Evolutionary conservation across 805 yeast genomes (phyloP).

Genomic region (Saccharomycopsis capsularis): DNA sequence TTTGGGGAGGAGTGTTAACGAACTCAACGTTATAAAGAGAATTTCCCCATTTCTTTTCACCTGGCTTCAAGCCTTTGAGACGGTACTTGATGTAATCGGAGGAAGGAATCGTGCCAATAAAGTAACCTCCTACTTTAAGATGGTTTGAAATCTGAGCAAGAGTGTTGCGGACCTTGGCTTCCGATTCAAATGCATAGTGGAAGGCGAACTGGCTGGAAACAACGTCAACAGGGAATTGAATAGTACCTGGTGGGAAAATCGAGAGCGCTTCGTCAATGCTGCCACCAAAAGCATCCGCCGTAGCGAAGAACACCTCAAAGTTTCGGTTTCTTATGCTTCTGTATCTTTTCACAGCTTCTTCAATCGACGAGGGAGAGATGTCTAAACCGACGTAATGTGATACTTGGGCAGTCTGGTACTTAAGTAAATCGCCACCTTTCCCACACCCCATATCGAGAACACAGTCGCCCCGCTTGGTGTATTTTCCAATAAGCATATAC

Average conservation of each 20-base stretch:
- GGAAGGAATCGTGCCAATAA: constrained; percentile 92
- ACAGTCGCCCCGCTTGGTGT: constrained; percentile 44
- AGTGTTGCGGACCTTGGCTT: constrained; percentile 65
- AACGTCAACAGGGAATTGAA: constrained; percentile 67
- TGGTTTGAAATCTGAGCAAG: constrained; percentile 70
- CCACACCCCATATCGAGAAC: constrained; percentile 93
- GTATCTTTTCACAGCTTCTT: constrained; percentile 77
- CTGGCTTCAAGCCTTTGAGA: constrained; percentile 43
- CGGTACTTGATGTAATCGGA: constrained; percentile 74
- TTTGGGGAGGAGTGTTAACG: constrained; percentile 68
- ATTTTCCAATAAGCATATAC: constrained; percentile 72
- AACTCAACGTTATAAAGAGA: constrained; percentile 69
- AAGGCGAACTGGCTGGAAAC: constrained; percentile 89
- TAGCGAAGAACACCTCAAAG: constrained; percentile 76
- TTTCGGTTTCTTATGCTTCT: constrained; percentile 42
- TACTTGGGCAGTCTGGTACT: constrained; percentile 71
- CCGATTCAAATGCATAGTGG: constrained; percentile 91
- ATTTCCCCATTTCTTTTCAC: constrained; percentile 74
- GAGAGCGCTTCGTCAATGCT: constrained; percentile 61
- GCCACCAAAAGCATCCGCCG: constrained; percentile 84
- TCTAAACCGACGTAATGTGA: constrained; percentile 85
- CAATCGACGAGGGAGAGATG: constrained; percentile 79
- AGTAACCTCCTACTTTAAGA: constrained; percentile 74
- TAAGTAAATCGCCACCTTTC: constrained; percentile 93
- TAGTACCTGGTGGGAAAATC: constrained; percentile 53